Evolutionary conservation across 2,329 filamentous ascomycete genomes (phyloP), one percentile per base, ranked within the genome.

Genomic region (Verticillium nubilum): DNA sequence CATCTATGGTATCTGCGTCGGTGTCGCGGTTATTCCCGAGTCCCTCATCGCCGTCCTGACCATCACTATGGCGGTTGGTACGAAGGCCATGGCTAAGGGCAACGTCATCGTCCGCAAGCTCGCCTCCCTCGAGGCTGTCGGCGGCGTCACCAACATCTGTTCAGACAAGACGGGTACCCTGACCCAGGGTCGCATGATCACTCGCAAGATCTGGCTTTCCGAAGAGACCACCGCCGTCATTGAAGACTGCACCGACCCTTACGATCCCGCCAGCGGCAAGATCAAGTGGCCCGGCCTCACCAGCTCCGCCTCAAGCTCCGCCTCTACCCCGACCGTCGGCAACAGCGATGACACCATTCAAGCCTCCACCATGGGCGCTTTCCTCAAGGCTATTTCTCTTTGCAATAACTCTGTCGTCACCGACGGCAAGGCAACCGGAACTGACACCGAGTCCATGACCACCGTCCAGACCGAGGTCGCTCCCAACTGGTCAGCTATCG

Each of bases 131-230:
- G 87, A 89, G 67, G 86, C 86, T 17, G 81, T 89, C 47, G 87
- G 86, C 54, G 86, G 84, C 59, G 86, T 89, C n/a, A 89, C 85
- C 62, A 85, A 87, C 64, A 86, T 89, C 62, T 89, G 86, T 72
- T 88, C 85, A 42, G 86, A 89, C 77, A 89, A 89, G 74, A 89
- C 86, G 4, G 87, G 87, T 52, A 89, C 86, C 1, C 74, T 87
- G 55, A 87, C 85, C 7, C 83, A 86, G 66, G 83, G 86, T 62
- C 86, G 86, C 69, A 88, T 89, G 86, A 83, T 88, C 52, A 81
- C 83, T 23, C 80, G 81, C 58, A 86, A 84, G 67, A 80, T 86
- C 17, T 87, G 84, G 81, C 78, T 89, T 13, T 79, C 80, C 19
- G 80, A 79, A 25, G 78, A 80, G 26, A 77, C 83, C 13, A 77